phyloP scores from a whole-genome alignment of 2,329 filamentous ascomycete species.

The Lecanosticta acicola region DNA sequence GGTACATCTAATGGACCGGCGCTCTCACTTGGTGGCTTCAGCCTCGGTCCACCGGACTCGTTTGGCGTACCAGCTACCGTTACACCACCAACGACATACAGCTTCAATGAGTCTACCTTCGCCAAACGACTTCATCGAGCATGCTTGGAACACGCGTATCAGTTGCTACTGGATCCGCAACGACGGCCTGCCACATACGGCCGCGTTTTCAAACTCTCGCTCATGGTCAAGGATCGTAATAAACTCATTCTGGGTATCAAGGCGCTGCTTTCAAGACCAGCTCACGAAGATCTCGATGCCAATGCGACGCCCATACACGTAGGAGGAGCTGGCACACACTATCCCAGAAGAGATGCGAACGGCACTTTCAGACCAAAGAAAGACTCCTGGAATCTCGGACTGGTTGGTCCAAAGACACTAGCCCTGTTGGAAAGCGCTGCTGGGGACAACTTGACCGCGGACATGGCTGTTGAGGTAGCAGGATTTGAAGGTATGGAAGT shows the following conservation, averaged over 20 bases:
- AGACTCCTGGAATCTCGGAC: slow-evolving; percentile 24
- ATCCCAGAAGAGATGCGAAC: slow-evolving; percentile 37
- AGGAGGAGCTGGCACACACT: slow-evolving; percentile 64
- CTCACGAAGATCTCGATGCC: slow-evolving; percentile 53
- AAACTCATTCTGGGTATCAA: slow-evolving; percentile 34
- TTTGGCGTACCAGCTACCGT: slow-evolving; percentile 24
- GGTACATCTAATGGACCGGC: neutral
- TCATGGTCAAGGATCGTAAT: slow-evolving; percentile 16
- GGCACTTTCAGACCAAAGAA: slow-evolving; percentile 53
- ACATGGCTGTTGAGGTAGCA: slow-evolving; percentile 47
- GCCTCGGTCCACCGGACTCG: slow-evolving; percentile 15
- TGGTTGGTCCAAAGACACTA: slow-evolving; percentile 27
- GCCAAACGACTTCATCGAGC: slow-evolving; percentile 64
- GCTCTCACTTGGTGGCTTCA: slow-evolving; percentile 6
- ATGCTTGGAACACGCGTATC: slow-evolving; percentile 57
- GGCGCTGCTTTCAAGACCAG: slow-evolving; percentile 34
- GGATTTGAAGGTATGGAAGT: slow-evolving; percentile 67
- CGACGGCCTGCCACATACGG: slow-evolving; percentile 22
- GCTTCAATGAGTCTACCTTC: slow-evolving; percentile 61
- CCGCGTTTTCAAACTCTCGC: slow-evolving; percentile 24
- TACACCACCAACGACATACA: slow-evolving; percentile 48
- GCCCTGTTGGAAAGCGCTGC: slow-evolving; percentile 24
- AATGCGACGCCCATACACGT: slow-evolving; percentile 59
- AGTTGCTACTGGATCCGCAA: slow-evolving; percentile 50
- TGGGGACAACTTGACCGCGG: slow-evolving; percentile 23